Conservation (phyloP, 495 filamentous ascomycete species). For the Margaritispora aquatica region DNA sequence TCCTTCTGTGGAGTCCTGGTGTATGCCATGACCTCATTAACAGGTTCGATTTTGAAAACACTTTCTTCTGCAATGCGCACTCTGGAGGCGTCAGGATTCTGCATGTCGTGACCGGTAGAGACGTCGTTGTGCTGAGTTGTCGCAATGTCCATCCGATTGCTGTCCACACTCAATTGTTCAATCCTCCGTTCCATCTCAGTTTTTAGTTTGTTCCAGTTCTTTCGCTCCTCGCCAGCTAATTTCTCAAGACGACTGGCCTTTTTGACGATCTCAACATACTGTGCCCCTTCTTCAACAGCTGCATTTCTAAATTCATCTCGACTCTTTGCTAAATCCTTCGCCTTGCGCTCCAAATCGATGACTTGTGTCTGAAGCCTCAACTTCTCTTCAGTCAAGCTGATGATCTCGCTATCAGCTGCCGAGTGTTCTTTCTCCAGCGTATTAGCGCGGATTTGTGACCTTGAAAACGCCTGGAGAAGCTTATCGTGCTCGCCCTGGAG, state of each 20-base stretch:
- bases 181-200: conserved; percentile 28
- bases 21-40: background rate
- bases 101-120: background rate
- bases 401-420: conserved; percentile 41
- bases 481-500: conserved; percentile 40
- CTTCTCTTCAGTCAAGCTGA: conserved; percentile 37
- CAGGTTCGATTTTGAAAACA: conserved; percentile 4
- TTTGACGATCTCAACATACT: conserved; percentile 42
- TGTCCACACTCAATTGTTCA: background rate
- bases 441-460: conserved; percentile 35
- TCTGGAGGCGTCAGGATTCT: background rate
- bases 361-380: conserved; percentile 34
- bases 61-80: background rate
- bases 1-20: background rate
- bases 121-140: background rate
- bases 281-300: conserved; percentile 30
- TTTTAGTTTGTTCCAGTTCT: conserved; percentile 33
- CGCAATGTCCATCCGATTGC: background rate
- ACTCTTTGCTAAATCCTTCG: conserved; percentile 33
- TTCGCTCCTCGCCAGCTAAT: conserved; percentile 31
- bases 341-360: conserved; percentile 31
- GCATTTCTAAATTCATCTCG: conserved; percentile 34
- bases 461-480: conserved; percentile 37
- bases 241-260: conserved; percentile 36
- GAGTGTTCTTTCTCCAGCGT: conserved; percentile 41